These are phyloP conservation scores for Thermothelomyces thermophilus DNA, from an alignment of 2,329 filamentous ascomycete species.

Conservation along the genomic window DNA sequence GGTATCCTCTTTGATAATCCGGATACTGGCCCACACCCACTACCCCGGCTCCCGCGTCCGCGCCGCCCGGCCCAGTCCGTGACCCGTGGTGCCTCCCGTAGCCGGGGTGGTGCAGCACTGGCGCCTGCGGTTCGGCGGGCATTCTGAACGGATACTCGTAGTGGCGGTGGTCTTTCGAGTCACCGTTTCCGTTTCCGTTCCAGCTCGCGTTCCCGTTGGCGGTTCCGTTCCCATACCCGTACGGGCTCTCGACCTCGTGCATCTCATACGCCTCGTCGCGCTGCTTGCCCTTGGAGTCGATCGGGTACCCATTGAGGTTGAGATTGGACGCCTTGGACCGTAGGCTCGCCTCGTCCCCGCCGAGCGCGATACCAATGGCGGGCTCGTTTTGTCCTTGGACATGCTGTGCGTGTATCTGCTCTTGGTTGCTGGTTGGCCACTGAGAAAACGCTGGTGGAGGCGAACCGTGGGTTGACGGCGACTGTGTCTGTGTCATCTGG, in stretches of 20 bases:
- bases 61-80: conserved; percentile 20
- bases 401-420: conserved; percentile 26
- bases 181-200: not conserved
- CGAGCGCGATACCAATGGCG: conserved; percentile 40
- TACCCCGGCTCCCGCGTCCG: not conserved
- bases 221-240: conserved; percentile 27
- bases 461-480: conserved; percentile 2
- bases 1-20: conserved; percentile 1
- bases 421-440: conserved; percentile 24
- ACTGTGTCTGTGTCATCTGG: conserved; percentile 17
- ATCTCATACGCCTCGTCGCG: conserved; percentile 40
- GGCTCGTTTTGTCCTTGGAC: conserved; percentile 23
- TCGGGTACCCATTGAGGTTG: conserved; percentile 23
- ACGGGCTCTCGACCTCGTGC: conserved; percentile 36
- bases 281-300: conserved; percentile 36
- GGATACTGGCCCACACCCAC: not conserved
- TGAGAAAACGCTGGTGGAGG: conserved; percentile 8
- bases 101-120: conserved; percentile 41
- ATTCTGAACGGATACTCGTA: conserved; percentile 17
- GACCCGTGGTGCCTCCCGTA: conserved; percentile 33
- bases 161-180: not conserved
- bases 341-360: conserved; percentile 32
- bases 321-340: conserved; percentile 29
- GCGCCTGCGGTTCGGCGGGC: conserved; percentile 30
- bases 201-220: not conserved